These are phyloP conservation scores for Lactarius indigo DNA, from an alignment of 768 basidiomycete genomes.

Conservation along the genomic window DNA sequence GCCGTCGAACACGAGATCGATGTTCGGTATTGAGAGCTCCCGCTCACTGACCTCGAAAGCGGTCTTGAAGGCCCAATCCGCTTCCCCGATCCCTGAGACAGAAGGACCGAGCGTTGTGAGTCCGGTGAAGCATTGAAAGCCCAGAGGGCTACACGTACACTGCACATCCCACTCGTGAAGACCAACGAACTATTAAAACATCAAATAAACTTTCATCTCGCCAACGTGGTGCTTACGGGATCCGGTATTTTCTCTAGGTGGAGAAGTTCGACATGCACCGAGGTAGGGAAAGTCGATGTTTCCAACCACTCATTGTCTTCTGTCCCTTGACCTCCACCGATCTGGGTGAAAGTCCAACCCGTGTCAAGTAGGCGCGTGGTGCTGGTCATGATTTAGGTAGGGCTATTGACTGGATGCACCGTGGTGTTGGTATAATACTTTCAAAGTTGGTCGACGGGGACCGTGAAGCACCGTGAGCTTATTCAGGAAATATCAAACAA, in stretches of 20 bases:
- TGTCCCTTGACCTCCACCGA: constrained; percentile 57
- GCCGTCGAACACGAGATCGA: constrained; percentile 85
- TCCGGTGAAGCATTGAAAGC: not conserved
- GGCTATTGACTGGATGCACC: not conserved
- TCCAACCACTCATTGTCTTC: constrained; percentile 58
- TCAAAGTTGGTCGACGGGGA: no score
- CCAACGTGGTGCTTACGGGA: constrained; percentile 49
- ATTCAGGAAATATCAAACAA: not conserved
- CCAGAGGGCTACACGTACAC: constrained; percentile 46
- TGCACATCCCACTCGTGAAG: constrained; percentile 89
- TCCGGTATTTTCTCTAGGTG: constrained; percentile 73
- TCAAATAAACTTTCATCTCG: constrained; percentile 12
- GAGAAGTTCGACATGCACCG: constrained; percentile 82
- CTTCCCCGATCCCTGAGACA: constrained; percentile 79
- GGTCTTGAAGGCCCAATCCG: constrained; percentile 79
- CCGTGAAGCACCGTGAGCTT: no score
- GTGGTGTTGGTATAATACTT: constrained; percentile 4
- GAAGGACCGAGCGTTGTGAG: not conserved
- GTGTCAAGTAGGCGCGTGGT: constrained; percentile 33
- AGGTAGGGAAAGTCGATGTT: constrained; percentile 70
- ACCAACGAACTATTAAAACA: constrained; percentile 55
- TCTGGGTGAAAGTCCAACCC: constrained; percentile 67
- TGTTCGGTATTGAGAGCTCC: constrained; percentile 45
- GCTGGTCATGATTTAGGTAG: constrained; percentile 27
- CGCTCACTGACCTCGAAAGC: constrained; percentile 49